Evolutionary conservation across 768 basidiomycete genomes (phyloP), one percentile per base, ranked within the genome.

Genomic region (Leucosporidium scottii): DNA sequence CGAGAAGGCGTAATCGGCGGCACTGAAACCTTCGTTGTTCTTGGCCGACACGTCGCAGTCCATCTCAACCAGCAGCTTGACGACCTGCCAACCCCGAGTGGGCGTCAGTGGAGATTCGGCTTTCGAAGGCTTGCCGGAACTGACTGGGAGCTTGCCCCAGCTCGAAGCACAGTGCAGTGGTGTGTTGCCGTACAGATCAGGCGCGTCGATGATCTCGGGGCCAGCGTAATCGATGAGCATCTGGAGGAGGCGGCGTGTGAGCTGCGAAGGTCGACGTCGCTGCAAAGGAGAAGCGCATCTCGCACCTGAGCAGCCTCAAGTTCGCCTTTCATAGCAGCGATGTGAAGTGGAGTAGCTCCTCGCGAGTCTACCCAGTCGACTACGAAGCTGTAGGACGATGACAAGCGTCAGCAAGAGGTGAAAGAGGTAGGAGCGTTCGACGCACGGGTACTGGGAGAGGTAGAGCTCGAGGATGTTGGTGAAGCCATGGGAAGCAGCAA

Each of bases 21-120:
- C 64, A 1, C 68, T 67, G 61, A 72, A 76, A 12, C 74, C 75
- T 21, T 73, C 72, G 49, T 71, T 71, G 61, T 76, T 76, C 28
- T 67, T 68, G 44, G 60, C 31, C 0, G 63, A 63, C 10, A 60
- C 56, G 4, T 68, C 60, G 61, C 74, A 73, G 36, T 66, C 74
- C 10, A 59, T 55, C 21, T 70, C 67, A 60, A 76, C 60, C 3
- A 76, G 69, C 1, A 73, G 66, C 59, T 70, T 67, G 34, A 73
- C 63, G 28, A 74, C 60, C 67, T 72, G 36, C 4, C 39, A 23
- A 25, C 3, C 12, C 34, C 15, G 34, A 10, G 31, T 21, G 31
- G 13, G 60, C n/a, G 20, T 23, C 12, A 34, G 28, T 59, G 4
- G 20, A 25, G 36, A 3, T 31, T 8, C 25, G 27, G 15, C n/a